phyloP scores from a whole-genome alignment of 2,329 filamentous ascomycete species.

The Botrytis aclada region DNA sequence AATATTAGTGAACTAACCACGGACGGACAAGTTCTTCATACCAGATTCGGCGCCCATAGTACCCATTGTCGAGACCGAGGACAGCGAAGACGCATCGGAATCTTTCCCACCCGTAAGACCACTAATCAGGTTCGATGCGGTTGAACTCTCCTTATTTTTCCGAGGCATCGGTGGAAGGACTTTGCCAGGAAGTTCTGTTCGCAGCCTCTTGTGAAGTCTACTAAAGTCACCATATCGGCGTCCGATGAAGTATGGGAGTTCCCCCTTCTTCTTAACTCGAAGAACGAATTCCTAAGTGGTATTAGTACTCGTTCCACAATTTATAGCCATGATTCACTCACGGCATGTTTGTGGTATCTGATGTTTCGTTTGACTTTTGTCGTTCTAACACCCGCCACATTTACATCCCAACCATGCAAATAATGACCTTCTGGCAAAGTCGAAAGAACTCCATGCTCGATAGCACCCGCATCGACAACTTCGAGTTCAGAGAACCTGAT shows the following conservation, averaged over 20 bases:
- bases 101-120: slow-evolving; percentile 53
- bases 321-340: slow-evolving; percentile 45
- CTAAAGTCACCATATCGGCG: slow-evolving; percentile 87
- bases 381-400: slow-evolving; percentile 84
- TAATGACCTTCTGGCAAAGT: slow-evolving; percentile 88
- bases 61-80: slow-evolving; percentile 42
- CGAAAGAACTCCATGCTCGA: slow-evolving; percentile 82
- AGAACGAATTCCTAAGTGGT: slow-evolving; percentile 75
- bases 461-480: slow-evolving; percentile 88
- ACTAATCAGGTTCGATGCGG: slow-evolving; percentile 56
- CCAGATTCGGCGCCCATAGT: slow-evolving; percentile 24
- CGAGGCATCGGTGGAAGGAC: slow-evolving; percentile 80
- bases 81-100: slow-evolving; percentile 75
- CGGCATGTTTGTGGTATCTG: slow-evolving; percentile 86
- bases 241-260: slow-evolving; percentile 74
- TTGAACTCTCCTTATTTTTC: slow-evolving; percentile 83
- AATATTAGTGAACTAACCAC: slow-evolving; percentile 36
- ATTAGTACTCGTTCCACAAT: slow-evolving; percentile 14
- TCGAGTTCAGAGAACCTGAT: slow-evolving; percentile 97
- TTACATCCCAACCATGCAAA: slow-evolving; percentile 96
- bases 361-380: slow-evolving; percentile 81
- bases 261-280: slow-evolving; percentile 74
- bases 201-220: slow-evolving; percentile 73
- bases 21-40: slow-evolving; percentile 43
- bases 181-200: slow-evolving; percentile 85